Base-by-base conservation (phyloP, 495 filamentous ascomycete genomes). In the Penicillium arizonense region DNA sequence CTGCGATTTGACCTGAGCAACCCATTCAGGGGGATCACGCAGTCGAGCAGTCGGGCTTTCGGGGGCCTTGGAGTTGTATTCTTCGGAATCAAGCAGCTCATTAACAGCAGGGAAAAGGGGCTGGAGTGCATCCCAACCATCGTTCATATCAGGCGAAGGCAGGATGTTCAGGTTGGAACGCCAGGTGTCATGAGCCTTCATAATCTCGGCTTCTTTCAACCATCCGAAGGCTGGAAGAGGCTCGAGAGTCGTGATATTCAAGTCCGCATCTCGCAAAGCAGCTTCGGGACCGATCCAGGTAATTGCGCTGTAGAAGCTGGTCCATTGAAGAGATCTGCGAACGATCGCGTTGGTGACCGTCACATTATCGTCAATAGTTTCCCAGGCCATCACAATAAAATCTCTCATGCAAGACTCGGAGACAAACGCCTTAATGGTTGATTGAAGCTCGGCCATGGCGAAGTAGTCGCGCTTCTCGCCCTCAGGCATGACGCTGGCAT, bases 181-280 rank as follows among this genome's bases (percentile, higher is more conserved):
- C 73, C 78, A 84, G 18, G 53, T 62, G 36, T 82, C 76, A 48
- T 84, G 81, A 1, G 69, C 45, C 44, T 69, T 70, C 72, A 82
- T 82, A 23, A 80, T 66, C 23, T 74, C 68, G 1, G 72, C 59
- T 45, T 79, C 71, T 52, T 82, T 82, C 48, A 84, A 61, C 81
- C 81, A 84, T 35, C 78, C 70, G 55, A 84, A 82, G 14, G 80
- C 74, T 12, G 76, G 74, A 1, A 82, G 70, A 8, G 77, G 78
- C 53, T 81, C 71, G 3, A 61, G 44, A 6, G 59, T 65, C 4
- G 67, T 63, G n/a, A 55, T 57, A 37, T 73, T 72, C 7, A 73
- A 44, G 7, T 58, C 52, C 12, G 74, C 67, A 54, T 80, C 62
- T 13, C 54, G 54, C 10, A 83, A 59, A 9, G 79, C 74, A 13